Percentiles rank a stretch among this genome's conserved stretches.
Conservation (phyloP, 1,284 basidiomycete species). For the Leccinum ponderosum region DNA sequence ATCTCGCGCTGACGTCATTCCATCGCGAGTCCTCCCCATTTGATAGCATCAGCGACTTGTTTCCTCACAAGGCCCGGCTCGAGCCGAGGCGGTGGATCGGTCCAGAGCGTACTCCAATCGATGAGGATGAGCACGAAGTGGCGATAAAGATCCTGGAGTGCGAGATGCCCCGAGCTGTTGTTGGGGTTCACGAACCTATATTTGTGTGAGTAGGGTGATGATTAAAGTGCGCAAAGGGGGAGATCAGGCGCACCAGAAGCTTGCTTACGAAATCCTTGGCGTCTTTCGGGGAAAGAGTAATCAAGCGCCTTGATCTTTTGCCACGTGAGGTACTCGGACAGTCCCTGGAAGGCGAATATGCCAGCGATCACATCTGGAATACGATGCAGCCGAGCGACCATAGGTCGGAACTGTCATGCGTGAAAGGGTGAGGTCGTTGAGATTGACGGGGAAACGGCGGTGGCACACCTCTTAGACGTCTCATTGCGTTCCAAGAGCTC, state of each 20-base stretch:
- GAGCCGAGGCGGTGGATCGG: too few species aligned
- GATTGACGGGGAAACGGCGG: background rate
- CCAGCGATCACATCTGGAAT: constrained; percentile 93
- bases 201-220: background rate
- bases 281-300: constrained; percentile 69
- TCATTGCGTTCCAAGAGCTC: constrained; percentile 83
- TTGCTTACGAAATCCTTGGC: constrained; percentile 68
- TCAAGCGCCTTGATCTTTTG: constrained; percentile 77
- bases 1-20: too few species aligned
- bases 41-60: too few species aligned
- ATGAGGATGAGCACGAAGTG: constrained; percentile 72
- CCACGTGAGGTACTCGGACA: constrained; percentile 84
- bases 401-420: constrained; percentile 73
- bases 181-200: constrained; percentile 70
- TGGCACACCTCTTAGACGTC: constrained; percentile 63
- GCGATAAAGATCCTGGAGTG: constrained; percentile 43
- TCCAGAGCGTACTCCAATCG: constrained; percentile 25
- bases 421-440: background rate
- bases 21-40: too few species aligned
- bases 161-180: constrained; percentile 69
- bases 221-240: background rate
- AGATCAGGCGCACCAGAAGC: constrained; percentile 54
- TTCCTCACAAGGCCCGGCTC: too few species aligned
- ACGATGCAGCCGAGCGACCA: constrained; percentile 98
- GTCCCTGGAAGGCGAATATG: constrained; percentile 85